Conservation (phyloP, 805 yeast species). For the Zygosaccharomyces gambellarensis region DNA sequence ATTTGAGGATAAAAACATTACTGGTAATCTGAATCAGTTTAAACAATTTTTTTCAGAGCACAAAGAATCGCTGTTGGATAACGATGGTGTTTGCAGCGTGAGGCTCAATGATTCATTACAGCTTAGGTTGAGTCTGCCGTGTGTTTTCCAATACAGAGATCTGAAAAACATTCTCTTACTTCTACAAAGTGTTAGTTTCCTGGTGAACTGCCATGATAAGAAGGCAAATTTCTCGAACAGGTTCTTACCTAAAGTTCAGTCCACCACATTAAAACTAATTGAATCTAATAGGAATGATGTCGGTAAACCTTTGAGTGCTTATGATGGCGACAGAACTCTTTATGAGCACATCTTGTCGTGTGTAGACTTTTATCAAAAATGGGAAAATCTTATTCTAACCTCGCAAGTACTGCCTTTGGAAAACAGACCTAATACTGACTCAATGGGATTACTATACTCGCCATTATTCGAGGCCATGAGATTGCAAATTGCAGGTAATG, state of each 20-base stretch:
- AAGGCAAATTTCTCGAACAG: slow-evolving; percentile 28
- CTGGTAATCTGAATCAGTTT: slow-evolving; percentile 23
- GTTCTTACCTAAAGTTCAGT: slow-evolving; percentile 29
- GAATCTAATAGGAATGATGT: slow-evolving; percentile 2
- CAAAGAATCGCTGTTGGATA: slow-evolving; percentile 13
- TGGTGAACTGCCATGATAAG: slow-evolving; percentile 32
- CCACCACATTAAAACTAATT: slow-evolving; percentile 18
- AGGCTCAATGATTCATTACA: slow-evolving; percentile 12
- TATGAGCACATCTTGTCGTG: slow-evolving; percentile 17
- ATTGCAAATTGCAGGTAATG: slow-evolving; percentile 2
- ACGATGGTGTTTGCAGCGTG: slow-evolving; percentile 7
- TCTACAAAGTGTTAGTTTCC: slow-evolving; percentile 32
- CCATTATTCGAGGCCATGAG: slow-evolving; percentile 4
- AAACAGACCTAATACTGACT: background rate
- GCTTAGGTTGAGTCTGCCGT: slow-evolving; percentile 16
- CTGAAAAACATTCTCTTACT: slow-evolving; percentile 27
- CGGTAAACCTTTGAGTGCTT: slow-evolving; percentile 8
- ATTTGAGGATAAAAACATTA: slow-evolving; percentile 28
- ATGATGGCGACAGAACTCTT: slow-evolving; percentile 14
- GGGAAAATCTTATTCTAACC: slow-evolving; percentile 21
- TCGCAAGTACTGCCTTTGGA: slow-evolving; percentile 8
- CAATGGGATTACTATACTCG: background rate
- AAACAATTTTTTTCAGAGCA: slow-evolving; percentile 21
- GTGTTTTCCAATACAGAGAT: slow-evolving; percentile 24
- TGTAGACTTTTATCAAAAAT: slow-evolving; percentile 21